phyloP scores from a whole-genome alignment of 176 grass and related monocot genomes.

The Triticum turgidum region DNA sequence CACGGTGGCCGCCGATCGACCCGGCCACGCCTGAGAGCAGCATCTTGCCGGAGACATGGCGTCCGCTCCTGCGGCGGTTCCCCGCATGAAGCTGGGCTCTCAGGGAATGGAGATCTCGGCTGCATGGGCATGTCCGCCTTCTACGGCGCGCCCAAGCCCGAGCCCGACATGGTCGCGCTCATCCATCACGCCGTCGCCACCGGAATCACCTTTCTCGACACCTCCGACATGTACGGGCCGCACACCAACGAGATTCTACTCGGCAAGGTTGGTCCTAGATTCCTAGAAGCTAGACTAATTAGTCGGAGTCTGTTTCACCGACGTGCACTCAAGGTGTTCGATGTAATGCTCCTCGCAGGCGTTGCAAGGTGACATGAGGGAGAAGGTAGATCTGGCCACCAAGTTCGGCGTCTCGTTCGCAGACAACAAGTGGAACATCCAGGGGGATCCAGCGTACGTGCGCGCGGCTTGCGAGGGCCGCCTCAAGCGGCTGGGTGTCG shows the following conservation, averaged over 20 bases:
- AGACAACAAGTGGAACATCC: neutral
- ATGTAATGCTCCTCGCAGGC: slow-evolving; percentile 39
- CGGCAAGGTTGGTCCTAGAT: slow-evolving; percentile 39
- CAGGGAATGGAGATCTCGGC: slow-evolving; percentile 88
- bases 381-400: slow-evolving; percentile 46
- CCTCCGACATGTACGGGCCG: slow-evolving; percentile 65
- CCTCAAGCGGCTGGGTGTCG: neutral
- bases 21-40: neutral
- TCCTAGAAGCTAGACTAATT: neutral
- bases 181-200: slow-evolving; percentile 50
- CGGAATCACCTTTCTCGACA: slow-evolving; percentile 57
- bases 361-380: slow-evolving; percentile 17
- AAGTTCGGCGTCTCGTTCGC: slow-evolving; percentile 30
- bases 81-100: slow-evolving; percentile 57
- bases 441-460: neutral
- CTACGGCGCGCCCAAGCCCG: slow-evolving; percentile 44
- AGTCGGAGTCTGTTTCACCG: neutral
- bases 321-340: slow-evolving; percentile 9
- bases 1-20: neutral
- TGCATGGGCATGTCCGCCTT: slow-evolving; percentile 80
- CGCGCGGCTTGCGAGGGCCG: neutral
- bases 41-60: neutral
- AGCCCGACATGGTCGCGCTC: slow-evolving; percentile 58
- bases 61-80: neutral
- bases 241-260: slow-evolving; percentile 63